Evolutionary conservation across 2,329 filamentous ascomycete genomes (phyloP).

Genomic region (Aspergillus versicolor): DNA sequence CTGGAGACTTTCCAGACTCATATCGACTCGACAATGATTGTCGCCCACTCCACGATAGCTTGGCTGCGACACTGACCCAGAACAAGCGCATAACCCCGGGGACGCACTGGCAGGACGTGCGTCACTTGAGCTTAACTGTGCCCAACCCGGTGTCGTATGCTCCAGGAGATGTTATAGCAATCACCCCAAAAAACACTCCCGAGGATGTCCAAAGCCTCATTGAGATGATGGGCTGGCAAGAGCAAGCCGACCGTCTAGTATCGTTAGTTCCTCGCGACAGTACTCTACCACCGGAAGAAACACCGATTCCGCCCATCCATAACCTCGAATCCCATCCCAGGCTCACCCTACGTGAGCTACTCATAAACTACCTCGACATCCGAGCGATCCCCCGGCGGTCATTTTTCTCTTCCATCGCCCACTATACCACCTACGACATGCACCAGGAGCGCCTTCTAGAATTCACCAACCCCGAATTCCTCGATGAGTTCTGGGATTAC

Average conservation of each 20-base stretch:
- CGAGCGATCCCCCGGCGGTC: constrained; percentile 82
- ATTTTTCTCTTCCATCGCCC: constrained; percentile 77
- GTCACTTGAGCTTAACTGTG: constrained; percentile 65
- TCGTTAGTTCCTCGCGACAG: constrained; percentile 43
- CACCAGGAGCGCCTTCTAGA: constrained; percentile 82
- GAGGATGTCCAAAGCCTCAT: constrained; percentile 78
- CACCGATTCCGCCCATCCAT: constrained; percentile 31
- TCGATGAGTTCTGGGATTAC: constrained; percentile 95
- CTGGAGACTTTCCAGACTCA: constrained; percentile 22
- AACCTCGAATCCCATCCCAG: constrained; percentile 35
- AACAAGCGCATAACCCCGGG: constrained; percentile 73
- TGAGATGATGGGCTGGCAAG: constrained; percentile 73
- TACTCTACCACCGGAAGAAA: constrained; percentile 23
- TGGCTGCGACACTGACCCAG: constrained; percentile 58
- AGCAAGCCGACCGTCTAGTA: constrained; percentile 70
- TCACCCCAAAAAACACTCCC: constrained; percentile 86
- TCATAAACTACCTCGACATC: constrained; percentile 84
- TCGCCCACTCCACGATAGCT: constrained; percentile 59
- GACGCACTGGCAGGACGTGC: constrained; percentile 91
- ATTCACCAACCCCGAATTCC: constrained; percentile 73
- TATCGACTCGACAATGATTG: constrained; percentile 41
- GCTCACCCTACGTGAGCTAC: constrained; percentile 69
- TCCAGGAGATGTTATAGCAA: constrained; percentile 76
- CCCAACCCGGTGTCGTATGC: constrained; percentile 48
- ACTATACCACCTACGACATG: constrained; percentile 69